A percentile compares a stretch with the other conserved stretches of the same genome.
phyloP scores from a whole-genome alignment of 2,329 filamentous ascomycete genomes.

The Colletotrichum sp. region DNA sequence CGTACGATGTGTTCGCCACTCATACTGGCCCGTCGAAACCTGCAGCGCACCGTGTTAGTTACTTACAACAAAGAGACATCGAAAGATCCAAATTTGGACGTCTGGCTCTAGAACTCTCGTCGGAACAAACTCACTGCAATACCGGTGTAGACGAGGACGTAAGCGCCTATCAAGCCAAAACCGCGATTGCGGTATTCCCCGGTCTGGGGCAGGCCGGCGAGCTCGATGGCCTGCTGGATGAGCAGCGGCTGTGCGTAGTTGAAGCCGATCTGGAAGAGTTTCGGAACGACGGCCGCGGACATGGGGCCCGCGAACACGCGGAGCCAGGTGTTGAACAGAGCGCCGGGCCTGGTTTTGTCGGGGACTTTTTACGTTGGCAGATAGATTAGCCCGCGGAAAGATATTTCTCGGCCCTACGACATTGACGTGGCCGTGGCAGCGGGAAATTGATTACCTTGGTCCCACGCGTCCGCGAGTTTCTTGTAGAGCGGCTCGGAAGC shows the following conservation, averaged over 20 bases:
- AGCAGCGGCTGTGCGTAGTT: constrained; percentile 30
- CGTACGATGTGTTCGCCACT: constrained; percentile 26
- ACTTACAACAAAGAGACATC: too few species aligned
- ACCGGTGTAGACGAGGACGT: constrained; percentile 27
- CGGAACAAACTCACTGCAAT: constrained; percentile 24
- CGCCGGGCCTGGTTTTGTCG: constrained; percentile 21
- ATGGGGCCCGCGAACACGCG: constrained; percentile 2
- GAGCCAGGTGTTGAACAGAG: constrained; percentile 19
- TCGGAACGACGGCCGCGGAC: constrained; percentile 7
- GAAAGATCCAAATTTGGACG: not conserved
- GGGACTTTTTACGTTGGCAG: constrained; percentile 10
- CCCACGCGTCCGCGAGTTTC: constrained; percentile 23
- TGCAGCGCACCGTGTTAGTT: not conserved
- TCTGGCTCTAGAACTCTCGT: not conserved
- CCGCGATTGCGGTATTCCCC: constrained; percentile 24
- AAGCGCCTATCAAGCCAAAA: constrained; percentile 32
- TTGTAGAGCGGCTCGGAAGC: constrained; percentile 19
- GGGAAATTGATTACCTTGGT: constrained; percentile 13
- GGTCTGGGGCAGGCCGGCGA: constrained; percentile 21
- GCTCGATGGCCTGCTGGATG: constrained; percentile 24
- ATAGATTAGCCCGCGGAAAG: constrained; percentile 6
- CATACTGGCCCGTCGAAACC: constrained; percentile 27
- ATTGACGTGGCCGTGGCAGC: not conserved
- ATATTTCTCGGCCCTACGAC: not conserved
- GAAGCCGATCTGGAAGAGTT: constrained; percentile 28